These are phyloP conservation scores for Talaromyces thailandensis DNA, from an alignment of 495 filamentous ascomycete genomes.

Conservation along the genomic window DNA sequence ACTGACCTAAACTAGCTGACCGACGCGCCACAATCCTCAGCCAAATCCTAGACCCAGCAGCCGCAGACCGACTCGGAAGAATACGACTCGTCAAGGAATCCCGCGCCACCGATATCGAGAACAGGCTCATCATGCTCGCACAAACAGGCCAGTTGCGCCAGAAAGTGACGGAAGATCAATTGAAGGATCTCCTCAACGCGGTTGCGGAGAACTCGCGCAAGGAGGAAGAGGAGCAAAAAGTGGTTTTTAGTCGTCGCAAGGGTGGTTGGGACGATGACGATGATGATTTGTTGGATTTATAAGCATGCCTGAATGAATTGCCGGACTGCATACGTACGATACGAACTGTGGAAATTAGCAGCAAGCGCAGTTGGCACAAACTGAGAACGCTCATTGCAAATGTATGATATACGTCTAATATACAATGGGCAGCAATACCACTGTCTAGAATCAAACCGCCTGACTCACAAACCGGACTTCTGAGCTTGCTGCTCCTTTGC, in stretches of 20 bases:
- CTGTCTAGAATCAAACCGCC: not conserved
- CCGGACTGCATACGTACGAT: not conserved
- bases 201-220: constrained; percentile 61
- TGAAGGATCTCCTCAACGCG: constrained; percentile 82
- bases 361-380: not conserved
- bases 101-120: constrained; percentile 84
- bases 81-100: constrained; percentile 94
- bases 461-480: not conserved
- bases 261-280: constrained; percentile 82
- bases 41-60: constrained; percentile 91
- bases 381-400: not conserved
- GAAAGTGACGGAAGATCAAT: constrained; percentile 86
- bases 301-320: not conserved
- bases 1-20: constrained; percentile 20
- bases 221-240: constrained; percentile 59
- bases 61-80: constrained; percentile 83
- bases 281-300: constrained; percentile 68
- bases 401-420: constrained; percentile 5
- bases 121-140: constrained; percentile 84
- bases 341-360: not conserved
- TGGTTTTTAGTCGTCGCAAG: constrained; percentile 76
- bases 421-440: not conserved
- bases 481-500: not conserved
- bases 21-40: constrained; percentile 65
- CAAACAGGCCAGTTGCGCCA: constrained; percentile 74